phyloP scores from a whole-genome alignment of 2,329 filamentous ascomycete species.

The Metarhizium rileyi region DNA sequence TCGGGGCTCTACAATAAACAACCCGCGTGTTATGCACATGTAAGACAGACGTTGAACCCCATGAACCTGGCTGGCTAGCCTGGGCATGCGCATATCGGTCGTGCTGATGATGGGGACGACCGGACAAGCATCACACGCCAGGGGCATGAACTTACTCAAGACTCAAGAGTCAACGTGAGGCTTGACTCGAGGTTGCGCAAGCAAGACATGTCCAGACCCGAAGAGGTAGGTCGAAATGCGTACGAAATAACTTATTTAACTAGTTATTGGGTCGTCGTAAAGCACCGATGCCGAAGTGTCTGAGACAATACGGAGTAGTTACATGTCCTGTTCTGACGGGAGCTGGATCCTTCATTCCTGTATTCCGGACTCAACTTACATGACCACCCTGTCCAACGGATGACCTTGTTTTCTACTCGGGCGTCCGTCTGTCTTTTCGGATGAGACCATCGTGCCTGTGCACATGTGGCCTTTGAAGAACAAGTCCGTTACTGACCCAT shows the following conservation, averaged over 20 bases:
- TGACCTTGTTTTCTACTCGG: too few species aligned
- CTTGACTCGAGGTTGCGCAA: neutral
- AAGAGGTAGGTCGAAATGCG: constrained; percentile 1
- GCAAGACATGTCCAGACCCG: constrained; percentile 1
- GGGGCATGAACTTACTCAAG: too few species aligned
- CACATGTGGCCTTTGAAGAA: too few species aligned
- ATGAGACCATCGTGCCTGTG: too few species aligned
- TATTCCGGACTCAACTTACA: neutral
- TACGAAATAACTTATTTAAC: too few species aligned
- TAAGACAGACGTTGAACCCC: too few species aligned
- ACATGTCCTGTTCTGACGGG: neutral
- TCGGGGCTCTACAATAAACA: too few species aligned
- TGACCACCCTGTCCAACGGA: neutral
- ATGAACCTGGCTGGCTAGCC: too few species aligned
- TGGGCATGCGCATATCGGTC: neutral
- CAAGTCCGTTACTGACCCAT: too few species aligned
- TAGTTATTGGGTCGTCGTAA: neutral
- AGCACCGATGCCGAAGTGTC: neutral
- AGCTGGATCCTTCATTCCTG: neutral
- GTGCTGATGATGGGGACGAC: too few species aligned
- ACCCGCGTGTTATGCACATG: too few species aligned
- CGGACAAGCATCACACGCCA: neutral
- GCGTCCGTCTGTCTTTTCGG: too few species aligned
- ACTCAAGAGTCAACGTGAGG: neutral
- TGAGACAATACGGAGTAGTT: neutral